These are phyloP conservation scores for Cylindrodendrum hubeiense DNA, from an alignment of 2,329 filamentous ascomycete species.

Conservation along the genomic window DNA sequence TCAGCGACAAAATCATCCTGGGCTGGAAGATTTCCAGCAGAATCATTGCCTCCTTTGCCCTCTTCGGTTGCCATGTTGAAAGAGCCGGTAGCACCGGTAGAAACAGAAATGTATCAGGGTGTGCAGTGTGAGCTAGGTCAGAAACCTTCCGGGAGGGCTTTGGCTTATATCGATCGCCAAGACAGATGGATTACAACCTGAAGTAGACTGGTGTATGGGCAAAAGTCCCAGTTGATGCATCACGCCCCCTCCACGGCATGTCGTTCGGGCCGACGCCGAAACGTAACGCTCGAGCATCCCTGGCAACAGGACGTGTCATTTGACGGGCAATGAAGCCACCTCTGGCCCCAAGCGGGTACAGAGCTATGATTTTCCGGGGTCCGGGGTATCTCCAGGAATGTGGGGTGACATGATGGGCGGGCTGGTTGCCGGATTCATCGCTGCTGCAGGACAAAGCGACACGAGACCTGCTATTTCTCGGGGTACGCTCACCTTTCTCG, in stretches of 20 bases:
- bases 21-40: background rate
- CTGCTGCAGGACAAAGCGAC: background rate
- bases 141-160: background rate
- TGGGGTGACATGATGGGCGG: background rate
- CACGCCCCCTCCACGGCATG: background rate
- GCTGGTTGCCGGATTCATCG: background rate
- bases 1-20: background rate
- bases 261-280: background rate
- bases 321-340: background rate
- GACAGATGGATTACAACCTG: background rate
- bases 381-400: background rate
- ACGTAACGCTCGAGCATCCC: background rate
- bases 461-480: background rate
- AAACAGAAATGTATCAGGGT: background rate
- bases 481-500: background rate
- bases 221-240: background rate
- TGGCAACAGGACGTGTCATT: background rate
- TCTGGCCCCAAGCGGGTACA: background rate
- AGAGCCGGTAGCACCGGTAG: background rate
- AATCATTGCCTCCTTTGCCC: background rate
- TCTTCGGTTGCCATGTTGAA: background rate
- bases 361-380: background rate
- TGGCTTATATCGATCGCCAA: background rate
- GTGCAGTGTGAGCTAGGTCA: background rate
- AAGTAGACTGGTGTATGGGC: background rate